Evolutionary conservation across 2,329 filamentous ascomycete species (phyloP).

Genomic region (Pseudogymnoascus sp.): DNA sequence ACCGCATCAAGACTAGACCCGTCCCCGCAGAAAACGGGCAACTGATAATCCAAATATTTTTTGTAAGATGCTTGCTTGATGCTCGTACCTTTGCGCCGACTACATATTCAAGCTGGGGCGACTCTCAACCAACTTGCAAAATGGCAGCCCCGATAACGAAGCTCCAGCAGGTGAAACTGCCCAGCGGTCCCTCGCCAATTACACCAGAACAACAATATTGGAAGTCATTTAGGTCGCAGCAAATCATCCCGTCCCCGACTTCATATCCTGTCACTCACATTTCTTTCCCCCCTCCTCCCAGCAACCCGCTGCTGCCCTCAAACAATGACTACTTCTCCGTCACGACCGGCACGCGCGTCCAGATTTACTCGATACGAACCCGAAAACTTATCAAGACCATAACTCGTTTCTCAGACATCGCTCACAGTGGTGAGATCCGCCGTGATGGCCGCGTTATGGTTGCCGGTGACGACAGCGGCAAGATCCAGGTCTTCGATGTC

Average conservation of each 20-base stretch:
- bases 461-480: constrained; percentile 84
- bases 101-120: constrained; percentile 7
- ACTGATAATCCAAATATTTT: constrained; percentile 12
- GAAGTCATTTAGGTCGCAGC: constrained; percentile 87
- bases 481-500: constrained; percentile 92
- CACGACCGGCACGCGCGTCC: constrained; percentile 87
- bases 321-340: constrained; percentile 76
- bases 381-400: constrained; percentile 91
- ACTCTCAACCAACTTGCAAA: constrained; percentile 13
- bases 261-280: constrained; percentile 88
- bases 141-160: constrained; percentile 29
- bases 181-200: constrained; percentile 72
- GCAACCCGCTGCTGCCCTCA: constrained; percentile 36
- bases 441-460: constrained; percentile 83
- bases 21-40: neutral
- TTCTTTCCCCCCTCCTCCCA: constrained; percentile 55
- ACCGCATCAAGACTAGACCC: neutral
- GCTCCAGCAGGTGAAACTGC: constrained; percentile 64
- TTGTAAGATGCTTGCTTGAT: constrained; percentile 9
- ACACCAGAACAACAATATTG: constrained; percentile 95
- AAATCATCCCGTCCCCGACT: constrained; percentile 84
- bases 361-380: constrained; percentile 88
- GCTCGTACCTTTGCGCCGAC: constrained; percentile 7
- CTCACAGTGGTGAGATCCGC: constrained; percentile 81
- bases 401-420: constrained; percentile 85